Base-by-base conservation (phyloP, 768 basidiomycete genomes). In the Boletus barrowsii region DNA sequence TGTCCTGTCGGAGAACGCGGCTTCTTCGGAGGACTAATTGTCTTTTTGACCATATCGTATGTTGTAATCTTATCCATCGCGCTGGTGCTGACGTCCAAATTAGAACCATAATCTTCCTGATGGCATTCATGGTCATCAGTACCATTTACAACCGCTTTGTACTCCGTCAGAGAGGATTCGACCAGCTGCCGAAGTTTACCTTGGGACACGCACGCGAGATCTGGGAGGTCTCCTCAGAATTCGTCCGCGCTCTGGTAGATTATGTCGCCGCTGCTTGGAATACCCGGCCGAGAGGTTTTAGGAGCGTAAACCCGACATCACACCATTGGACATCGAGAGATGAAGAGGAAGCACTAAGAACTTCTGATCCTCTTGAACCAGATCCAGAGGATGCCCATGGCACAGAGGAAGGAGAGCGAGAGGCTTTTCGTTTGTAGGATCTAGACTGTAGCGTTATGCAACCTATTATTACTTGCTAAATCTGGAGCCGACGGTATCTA, bases 111-210 rank as follows among this genome's bases (percentile, higher is more conserved):
- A 73, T 83, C 33, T 63, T 88, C 7, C 66, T 87, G 41, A 72
- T 87, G 68, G 68, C 79, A 17, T 92, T 90, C 73, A 74, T 90
- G 43, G 73, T 86, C 58, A 73, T 83, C 39, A 85, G 87, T 36
- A 84, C 83, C 13, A 66, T 90, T 11, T 93, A 93, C 73, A 91
- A 90, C 66, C 84, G 85, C 55, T 88, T 80, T 65, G 84, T 87
- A 47, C 84, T 93, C 10, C 77, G 80, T 53, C 81, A 84, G 26
- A 79, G 81, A 17, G 90, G 92, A 1, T 74, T 82, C 50, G 86
- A 90, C 59, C 85, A 87, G 64, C 75, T 93, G 35, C 90, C 90
- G 13, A 81, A 80, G 54, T 83, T 86, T 62, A 74, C 76, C 17
- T 30, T 72, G 37, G 6, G 48, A 29, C 68, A 71, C 20, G 52